Percentiles rank a stretch among this genome's conserved stretches.
These are phyloP conservation scores for Xylaria sp. DNA, from an alignment of 495 filamentous ascomycete species.

Conservation along the genomic window DNA sequence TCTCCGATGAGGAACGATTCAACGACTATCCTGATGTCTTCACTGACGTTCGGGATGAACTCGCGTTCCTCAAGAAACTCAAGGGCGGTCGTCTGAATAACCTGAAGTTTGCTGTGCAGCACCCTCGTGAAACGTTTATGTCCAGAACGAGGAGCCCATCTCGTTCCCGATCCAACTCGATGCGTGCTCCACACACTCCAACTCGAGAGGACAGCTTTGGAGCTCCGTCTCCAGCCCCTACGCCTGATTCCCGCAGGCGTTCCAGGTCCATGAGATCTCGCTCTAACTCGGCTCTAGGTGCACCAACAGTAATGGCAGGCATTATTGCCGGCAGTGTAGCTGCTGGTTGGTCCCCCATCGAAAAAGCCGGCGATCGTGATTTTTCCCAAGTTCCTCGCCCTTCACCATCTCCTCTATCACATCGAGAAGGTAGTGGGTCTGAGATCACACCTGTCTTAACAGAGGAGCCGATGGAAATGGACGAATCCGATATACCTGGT, in stretches of 20 bases:
- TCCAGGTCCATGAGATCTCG: conserved; percentile 75
- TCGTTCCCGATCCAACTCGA: conserved; percentile 73
- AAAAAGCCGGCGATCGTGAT: conserved; percentile 48
- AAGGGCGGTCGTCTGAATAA: conserved; percentile 90
- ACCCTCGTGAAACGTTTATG: conserved; percentile 76
- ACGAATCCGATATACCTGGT: conserved; percentile 31
- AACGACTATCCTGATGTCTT: conserved; percentile 73
- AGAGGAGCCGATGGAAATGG: conserved; percentile 50
- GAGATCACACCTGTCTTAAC: conserved; percentile 38
- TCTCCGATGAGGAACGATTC: conserved; percentile 78
- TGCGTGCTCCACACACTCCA: conserved; percentile 68
- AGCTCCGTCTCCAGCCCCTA: conserved; percentile 60
- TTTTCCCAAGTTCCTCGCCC: conserved; percentile 36
- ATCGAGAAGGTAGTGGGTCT: conserved; percentile 34
- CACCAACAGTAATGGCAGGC: conserved; percentile 85
- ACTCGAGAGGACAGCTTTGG: conserved; percentile 60
- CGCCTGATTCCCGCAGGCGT: conserved; percentile 76
- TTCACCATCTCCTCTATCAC: conserved; percentile 37
- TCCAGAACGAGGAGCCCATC: conserved; percentile 76
- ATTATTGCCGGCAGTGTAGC: conserved; percentile 86
- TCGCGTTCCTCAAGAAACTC: conserved; percentile 86
- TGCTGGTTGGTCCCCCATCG: conserved; percentile 86
- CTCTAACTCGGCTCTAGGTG: conserved; percentile 85
- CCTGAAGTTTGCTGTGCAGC: conserved; percentile 81
- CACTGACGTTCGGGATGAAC: conserved; percentile 79